Evolutionary conservation across 805 yeast species (phyloP), one percentile per base, ranked within the genome.

Genomic region (Cyberlindnera nakhonratchasimensis): DNA sequence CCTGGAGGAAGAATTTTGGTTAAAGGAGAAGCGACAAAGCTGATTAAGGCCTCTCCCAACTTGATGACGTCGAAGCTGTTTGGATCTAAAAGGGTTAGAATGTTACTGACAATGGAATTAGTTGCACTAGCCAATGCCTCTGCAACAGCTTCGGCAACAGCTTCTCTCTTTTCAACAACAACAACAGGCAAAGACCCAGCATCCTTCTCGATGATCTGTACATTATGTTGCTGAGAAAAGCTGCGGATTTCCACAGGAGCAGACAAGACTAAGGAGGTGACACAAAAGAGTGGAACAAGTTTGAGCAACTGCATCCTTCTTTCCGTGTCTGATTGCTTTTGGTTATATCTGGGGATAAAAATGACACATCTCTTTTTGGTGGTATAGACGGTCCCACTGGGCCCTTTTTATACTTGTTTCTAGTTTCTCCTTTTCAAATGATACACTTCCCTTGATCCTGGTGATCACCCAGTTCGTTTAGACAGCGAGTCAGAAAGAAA

Each of bases 101-200:
- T 22, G 42, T 34, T 42, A 2, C 14, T 17, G 10, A 31, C 16
- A n/a, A 37, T 29, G 11, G 30, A 6, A 4, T n/a, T 20, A n/a
- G 23, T 13, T 3, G n/a, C 17, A 7, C 16, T 23, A 2, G 19
- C 9, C 4, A 30, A 3, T 8, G 35, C 35, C 3, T 32, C 22
- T 4, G 29, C 38, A 13, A 19, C 28, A 6, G 32, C 43, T 9
- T 33, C 29, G 10, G 38, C 34, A 18, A 18, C 33, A 14, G 36
- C 39, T 8, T 34, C 39, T 40, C 43, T 40, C 36, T 40, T 40
- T 16, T 40, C 20, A n/a, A 33, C 21, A 7, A 31, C 41, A 18
- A 38, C 25, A 8, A 19, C 20, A 10, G 20, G 7, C 12, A 13
- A n/a, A 21, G 31, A 19, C 11, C 17, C 23, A 17, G 34, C 29